Conservation (phyloP, 352 stramenopile species). For the Elongisporangium senticosum region DNA sequence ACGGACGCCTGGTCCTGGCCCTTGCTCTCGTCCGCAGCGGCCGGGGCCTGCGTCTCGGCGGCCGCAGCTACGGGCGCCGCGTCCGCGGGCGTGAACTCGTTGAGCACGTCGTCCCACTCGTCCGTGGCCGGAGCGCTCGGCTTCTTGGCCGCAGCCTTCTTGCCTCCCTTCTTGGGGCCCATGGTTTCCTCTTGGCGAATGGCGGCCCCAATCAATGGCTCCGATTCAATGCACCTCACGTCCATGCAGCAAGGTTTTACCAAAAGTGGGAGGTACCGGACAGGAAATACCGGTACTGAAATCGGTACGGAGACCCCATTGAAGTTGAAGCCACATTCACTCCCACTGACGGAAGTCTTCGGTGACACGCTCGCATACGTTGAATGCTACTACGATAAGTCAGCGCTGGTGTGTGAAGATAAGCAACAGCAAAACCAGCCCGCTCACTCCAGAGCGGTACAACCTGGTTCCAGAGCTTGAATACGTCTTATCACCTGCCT, state of each 20-base stretch:
- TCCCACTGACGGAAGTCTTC: too few relatives aligned
- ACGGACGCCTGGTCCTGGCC: constrained; percentile 23
- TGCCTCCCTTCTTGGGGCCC: constrained; percentile 79
- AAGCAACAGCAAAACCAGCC: too few relatives aligned
- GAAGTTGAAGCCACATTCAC: neutral
- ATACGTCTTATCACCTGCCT: too few relatives aligned
- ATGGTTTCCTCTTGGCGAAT: constrained; percentile 19
- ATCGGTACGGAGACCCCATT: neutral
- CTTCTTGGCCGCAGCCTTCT: constrained; percentile 60
- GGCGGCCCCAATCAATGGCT: constrained; percentile 1
- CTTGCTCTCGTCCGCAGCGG: constrained; percentile 9
- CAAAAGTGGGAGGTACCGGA: neutral
- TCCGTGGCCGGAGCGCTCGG: constrained; percentile 22
- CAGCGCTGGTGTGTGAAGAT: too few relatives aligned
- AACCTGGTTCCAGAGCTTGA: too few relatives aligned
- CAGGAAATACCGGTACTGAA: neutral
- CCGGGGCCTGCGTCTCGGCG: constrained; percentile 9
- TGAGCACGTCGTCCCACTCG: constrained; percentile 70
- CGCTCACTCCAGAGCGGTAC: too few relatives aligned
- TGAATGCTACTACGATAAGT: too few relatives aligned
- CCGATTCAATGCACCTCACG: constrained; percentile 3
- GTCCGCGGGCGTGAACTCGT: constrained; percentile 45
- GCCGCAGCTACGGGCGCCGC: constrained; percentile 6
- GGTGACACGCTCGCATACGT: too few relatives aligned
- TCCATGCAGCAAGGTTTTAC: neutral